Evolutionary conservation across 2,329 filamentous ascomycete genomes (phyloP), one percentile per base, ranked within the genome.

Genomic region (Hypomyces perniciosus): DNA sequence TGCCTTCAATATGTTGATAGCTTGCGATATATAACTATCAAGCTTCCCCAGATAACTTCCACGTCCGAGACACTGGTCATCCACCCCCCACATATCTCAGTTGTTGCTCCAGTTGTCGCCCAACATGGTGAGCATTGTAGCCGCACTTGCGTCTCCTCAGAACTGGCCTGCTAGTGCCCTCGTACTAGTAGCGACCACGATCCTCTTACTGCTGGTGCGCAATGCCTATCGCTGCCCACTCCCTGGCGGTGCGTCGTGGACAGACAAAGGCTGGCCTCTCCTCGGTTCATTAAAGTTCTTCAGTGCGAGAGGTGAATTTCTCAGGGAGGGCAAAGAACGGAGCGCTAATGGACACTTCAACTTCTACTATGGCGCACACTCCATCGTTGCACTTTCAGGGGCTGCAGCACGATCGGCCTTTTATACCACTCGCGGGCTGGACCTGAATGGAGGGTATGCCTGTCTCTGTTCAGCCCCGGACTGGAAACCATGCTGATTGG

Each of bases 261-360:
- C 58, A n/a, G 31, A 63, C 20, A 55, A 56, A 44, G 52, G 57
- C 6, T 69, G 59, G 57, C 76, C 76, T 0, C 54, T 79, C 7
- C 51, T 75, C 4, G 76, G 76, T 2, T 65, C 70, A 2, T 50
- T 69, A 28, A 61, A 62, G 1, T 79, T 77, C 65, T 79, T 76
- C 65, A 72, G 70, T 3, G 53, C 65, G 12, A 66, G 76, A 47
- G 69, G 67, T 61, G 68, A 73, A 28, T 79, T 77, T 57, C 69
- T 71, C 48, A 57, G 57, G 13, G 51, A 67, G n/a, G 65, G 65
- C 8, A 56, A 57, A 6, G 56, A 54, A 10, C 54, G 63, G 6
- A 67, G 66, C 1, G 46, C 56, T 5, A 69, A 65, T 1, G 73
- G 73, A 28, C 72, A 73, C 44, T 79, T 77, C 56, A 72, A 68